Base-by-base conservation (phyloP, 2,329 filamentous ascomycete species). In the Periconia digitata region DNA sequence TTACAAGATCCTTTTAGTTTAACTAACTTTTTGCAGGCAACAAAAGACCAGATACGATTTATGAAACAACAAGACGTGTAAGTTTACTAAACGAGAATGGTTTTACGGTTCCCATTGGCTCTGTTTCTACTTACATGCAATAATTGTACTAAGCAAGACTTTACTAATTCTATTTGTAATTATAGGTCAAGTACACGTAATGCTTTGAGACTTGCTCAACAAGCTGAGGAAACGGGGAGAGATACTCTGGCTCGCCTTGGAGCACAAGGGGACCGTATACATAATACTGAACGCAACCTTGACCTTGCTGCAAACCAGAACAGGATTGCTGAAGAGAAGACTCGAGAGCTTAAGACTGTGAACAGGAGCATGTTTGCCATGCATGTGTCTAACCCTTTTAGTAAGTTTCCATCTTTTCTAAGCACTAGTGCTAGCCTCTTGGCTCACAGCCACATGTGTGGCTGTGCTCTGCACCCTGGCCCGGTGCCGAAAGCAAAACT, bases 301-400 rank as follows among this genome's bases (percentile, higher is more conserved):
- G 90, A 96, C 60, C 78, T 89, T 55, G 87, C 90, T 3, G 75
- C 82, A n/a, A 86, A 85, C 51, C 86, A 92, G 69, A 90, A 89
- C 62, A 83, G 85, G 52, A 77, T 90, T 53, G 90, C 89, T 4
- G 85, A 91, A 59, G 89, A 92, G 57, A 88, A 89, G 60, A 87
- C 90, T 1, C 83, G 85, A 40, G 90, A 96, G 66, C 76, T 96
- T 32, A 92, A 92, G 75, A 89, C 83, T 1, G 77, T 95, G 42
- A 95, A 96, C 72, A 80, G 87, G 54, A 91, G 86, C 75, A 95
- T 96, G 90, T 96, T 96, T 64, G 88, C 89, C 5, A 82, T 92
- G 18, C 87, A 91, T 63, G 85, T 92, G 17, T 49, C 55, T 35
- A 67, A 64, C 53, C 74, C 75, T 5, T 77, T 96, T 67, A 94